Base-by-base conservation (phyloP, 2,329 filamentous ascomycete species). In the Nemania sp. region DNA sequence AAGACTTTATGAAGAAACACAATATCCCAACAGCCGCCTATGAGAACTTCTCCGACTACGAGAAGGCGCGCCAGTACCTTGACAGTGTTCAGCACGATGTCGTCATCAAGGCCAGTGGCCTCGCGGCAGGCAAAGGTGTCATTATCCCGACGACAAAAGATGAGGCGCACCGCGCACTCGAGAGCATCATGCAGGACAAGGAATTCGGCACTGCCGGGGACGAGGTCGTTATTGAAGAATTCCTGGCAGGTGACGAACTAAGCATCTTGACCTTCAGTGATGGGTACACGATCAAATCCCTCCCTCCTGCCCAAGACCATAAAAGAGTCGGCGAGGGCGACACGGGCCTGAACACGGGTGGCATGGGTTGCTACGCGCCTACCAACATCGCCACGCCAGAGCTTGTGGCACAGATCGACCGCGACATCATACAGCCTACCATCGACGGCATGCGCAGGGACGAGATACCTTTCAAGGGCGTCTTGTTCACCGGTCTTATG, bases 351-450 rank as follows among this genome's bases (percentile, higher is more conserved):
- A 98, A 98, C 78, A 98, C 95, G 2, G 95, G 94, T 61, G 95
- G 95, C 42, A 98, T 98, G 95, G 95, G 95, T 53, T 97, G 92
- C 73, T 98, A 98, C 76, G 92, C 93, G 15, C 91, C 91, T n/a
- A 96, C 93, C 1, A 90, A 86, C 65, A 88, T 93, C 69, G 88
- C 89, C 32, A 90, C 89, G 0, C 84, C 87, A 53, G 86, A 89
- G 63, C 81, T 96, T n/a, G 83, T 95, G 17, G 88, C 88, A 17
- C 83, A 87, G 62, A 87, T 99, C 63, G 89, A 97, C 73, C 82
- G 83, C 57, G 90, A 90, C 35, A 89, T 97, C 56, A 84, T 98
- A n/a, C 87, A 92, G 74, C 93, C 94, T 6, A 97, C 93, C 2
- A 86, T 98, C 62, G 85, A 91, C 61, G 93, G 92, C 59, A 94